Conservation (phyloP, 352 stramenopile species). For the Phytophthora uliginosa region DNA sequence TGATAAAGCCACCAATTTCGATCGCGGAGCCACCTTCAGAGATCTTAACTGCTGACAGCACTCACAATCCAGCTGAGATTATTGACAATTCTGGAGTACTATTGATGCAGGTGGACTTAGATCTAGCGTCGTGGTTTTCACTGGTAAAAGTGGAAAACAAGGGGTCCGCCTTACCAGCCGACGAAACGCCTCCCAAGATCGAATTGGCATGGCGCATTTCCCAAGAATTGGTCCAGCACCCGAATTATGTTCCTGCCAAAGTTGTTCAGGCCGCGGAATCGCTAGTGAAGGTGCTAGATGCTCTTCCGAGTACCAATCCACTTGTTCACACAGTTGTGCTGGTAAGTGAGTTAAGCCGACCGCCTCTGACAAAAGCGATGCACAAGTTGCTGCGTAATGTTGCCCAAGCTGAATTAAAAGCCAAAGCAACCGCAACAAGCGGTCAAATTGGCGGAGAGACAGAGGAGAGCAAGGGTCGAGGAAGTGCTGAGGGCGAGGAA, state of each 20-base stretch:
- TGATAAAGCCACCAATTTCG: conserved; percentile 14
- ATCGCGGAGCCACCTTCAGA: neutral
- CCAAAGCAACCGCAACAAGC: neutral
- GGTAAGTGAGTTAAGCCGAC: conserved; percentile 57
- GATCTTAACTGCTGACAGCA: neutral
- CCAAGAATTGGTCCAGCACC: conserved; percentile 51
- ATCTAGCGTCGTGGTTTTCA: conserved; percentile 77
- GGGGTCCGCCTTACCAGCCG: neutral
- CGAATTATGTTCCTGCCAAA: conserved; percentile 56
- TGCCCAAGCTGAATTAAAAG: conserved; percentile 18
- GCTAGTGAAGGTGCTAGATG: conserved; percentile 33
- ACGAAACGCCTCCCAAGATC: neutral
- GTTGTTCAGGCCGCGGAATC: conserved; percentile 33
- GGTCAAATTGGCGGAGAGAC: neutral
- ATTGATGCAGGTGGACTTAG: conserved; percentile 74
- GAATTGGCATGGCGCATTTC: conserved; percentile 53
- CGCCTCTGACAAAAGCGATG: conserved; percentile 59
- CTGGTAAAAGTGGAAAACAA: conserved; percentile 36
- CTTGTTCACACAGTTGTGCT: conserved; percentile 49
- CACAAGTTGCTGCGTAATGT: conserved; percentile 44
- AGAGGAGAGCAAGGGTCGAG: conserved; percentile 8
- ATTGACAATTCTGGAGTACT: conserved; percentile 37
- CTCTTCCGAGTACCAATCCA: neutral
- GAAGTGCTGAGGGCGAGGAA: conserved; percentile 1
- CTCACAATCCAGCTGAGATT: neutral